phyloP scores from a whole-genome alignment of 2,329 filamentous ascomycete species.

The Penicillium sp. region DNA sequence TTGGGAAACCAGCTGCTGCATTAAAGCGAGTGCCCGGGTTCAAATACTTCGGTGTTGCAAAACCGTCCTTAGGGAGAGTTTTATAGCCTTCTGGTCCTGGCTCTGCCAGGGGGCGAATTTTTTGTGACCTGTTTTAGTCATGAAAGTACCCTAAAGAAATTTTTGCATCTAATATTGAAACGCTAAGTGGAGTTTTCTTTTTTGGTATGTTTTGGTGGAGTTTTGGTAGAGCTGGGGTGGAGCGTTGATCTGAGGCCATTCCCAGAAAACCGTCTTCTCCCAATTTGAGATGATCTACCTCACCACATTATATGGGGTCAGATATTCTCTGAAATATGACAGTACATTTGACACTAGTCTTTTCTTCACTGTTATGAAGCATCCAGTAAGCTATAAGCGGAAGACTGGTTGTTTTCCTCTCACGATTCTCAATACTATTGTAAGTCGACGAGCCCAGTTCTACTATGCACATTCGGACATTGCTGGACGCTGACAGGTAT shows the following conservation, averaged over 20 bases:
- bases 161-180: no score
- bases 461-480: no score
- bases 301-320: not conserved
- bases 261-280: not conserved
- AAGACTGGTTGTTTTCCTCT: no score
- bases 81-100: not conserved
- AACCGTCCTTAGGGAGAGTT: not conserved
- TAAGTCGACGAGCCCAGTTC: no score
- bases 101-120: not conserved
- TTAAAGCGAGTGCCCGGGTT: not conserved
- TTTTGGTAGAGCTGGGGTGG: not conserved
- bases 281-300: not conserved
- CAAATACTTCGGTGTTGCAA: not conserved
- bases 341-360: not conserved
- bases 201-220: not conserved
- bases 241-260: not conserved
- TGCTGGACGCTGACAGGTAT: no score
- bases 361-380: no score
- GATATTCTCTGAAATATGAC: no score
- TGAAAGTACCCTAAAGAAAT: not conserved
- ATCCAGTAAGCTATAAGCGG: no score
- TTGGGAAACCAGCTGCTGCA: not conserved
- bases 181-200: not conserved
- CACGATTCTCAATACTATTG: no score
- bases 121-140: not conserved